These are phyloP conservation scores for Zymoseptoria ardabiliae DNA, from an alignment of 2,329 filamentous ascomycete genomes.

Conservation along the genomic window DNA sequence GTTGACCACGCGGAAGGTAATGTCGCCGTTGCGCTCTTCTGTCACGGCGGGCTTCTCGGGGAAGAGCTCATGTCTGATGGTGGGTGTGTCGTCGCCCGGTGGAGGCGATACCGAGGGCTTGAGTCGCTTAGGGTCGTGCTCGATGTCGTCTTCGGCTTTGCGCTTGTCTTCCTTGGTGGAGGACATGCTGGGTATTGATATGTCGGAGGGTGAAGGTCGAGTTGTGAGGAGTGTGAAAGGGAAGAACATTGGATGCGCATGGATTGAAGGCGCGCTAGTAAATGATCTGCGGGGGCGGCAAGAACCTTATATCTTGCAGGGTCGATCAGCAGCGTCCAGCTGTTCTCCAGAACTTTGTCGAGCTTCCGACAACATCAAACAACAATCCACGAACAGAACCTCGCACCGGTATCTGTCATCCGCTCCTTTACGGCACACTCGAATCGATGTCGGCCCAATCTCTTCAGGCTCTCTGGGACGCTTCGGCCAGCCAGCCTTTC, in stretches of 20 bases:
- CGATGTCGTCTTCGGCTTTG: slow-evolving; percentile 61
- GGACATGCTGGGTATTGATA: slow-evolving; percentile 9
- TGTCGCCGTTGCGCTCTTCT: slow-evolving; percentile 88
- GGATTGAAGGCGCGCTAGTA: neutral
- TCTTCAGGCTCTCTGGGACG: slow-evolving; percentile 80
- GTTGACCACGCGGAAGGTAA: slow-evolving; percentile 96
- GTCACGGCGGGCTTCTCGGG: slow-evolving; percentile 91
- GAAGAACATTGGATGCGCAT: neutral
- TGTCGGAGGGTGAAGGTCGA: neutral
- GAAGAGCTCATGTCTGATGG: slow-evolving; percentile 53
- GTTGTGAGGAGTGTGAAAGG: neutral
- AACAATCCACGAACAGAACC: neutral
- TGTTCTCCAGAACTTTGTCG: neutral
- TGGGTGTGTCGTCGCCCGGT: slow-evolving; percentile 20
- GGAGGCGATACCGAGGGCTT: slow-evolving; percentile 42
- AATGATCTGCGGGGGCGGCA: neutral
- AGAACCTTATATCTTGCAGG: neutral
- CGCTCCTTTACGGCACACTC: neutral
- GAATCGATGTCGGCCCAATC: slow-evolving; percentile 66
- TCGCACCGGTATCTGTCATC: neutral
- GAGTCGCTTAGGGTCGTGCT: slow-evolving; percentile 55
- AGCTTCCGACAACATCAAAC: neutral
- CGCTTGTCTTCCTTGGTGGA: slow-evolving; percentile 47
- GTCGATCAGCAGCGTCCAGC: neutral
- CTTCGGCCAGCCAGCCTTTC: slow-evolving; percentile 81